phyloP scores from a whole-genome alignment of 768 basidiomycete genomes.

The Phaffia tasmanica region DNA sequence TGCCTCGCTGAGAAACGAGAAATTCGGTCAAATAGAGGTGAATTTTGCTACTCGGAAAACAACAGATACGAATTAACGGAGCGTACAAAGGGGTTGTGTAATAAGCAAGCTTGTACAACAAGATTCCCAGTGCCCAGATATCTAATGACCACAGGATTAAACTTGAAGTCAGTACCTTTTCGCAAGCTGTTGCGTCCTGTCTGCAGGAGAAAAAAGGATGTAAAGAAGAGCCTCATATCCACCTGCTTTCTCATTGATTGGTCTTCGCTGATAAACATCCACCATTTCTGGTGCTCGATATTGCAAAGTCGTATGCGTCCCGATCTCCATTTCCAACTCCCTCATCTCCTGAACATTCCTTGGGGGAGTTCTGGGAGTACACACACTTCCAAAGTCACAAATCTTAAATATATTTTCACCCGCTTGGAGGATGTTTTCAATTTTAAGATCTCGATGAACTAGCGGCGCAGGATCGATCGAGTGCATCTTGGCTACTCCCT shows the following conservation, averaged over 20 bases:
- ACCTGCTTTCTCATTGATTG: constrained; percentile 75
- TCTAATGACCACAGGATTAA: constrained; percentile 41
- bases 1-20: constrained; percentile 50
- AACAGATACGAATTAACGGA: neutral
- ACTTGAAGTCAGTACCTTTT: constrained; percentile 10
- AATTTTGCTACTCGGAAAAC: neutral
- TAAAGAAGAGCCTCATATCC: constrained; percentile 2
- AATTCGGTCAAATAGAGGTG: neutral
- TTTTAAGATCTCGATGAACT: constrained; percentile 41
- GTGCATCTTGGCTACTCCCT: constrained; percentile 40
- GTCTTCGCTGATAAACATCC: constrained; percentile 68
- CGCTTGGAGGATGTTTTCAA: constrained; percentile 87
- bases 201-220: constrained; percentile 4
- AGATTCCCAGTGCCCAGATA: constrained; percentile 92
- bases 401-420: constrained; percentile 77
- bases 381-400: constrained; percentile 94
- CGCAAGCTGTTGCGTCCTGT: neutral
- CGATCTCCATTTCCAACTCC: constrained; percentile 76
- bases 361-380: constrained; percentile 60
- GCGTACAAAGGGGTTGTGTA: constrained; percentile 83
- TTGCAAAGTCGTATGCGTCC: constrained; percentile 89
- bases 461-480: constrained; percentile 15
- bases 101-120: constrained; percentile 97
- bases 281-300: constrained; percentile 99
- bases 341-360: constrained; percentile 72